Conservation (phyloP, 1,284 basidiomycete genomes). For the Cutaneotrichosporon spelunceum region DNA sequence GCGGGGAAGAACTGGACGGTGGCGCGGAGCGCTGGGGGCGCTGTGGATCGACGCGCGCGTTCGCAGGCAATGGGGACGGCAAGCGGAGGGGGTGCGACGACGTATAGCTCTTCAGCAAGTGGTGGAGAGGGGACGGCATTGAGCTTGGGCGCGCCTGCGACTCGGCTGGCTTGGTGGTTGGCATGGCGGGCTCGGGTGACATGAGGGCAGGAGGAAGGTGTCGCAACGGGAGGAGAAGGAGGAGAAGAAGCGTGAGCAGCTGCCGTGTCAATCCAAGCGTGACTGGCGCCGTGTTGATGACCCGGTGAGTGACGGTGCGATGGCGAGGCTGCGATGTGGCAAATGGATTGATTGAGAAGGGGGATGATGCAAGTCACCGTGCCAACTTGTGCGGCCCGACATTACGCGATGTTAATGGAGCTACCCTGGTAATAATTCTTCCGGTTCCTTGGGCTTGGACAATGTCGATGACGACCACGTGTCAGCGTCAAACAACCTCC, state of each 20-base stretch:
- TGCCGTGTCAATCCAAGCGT: background rate
- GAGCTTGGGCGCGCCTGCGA: conserved; percentile 6
- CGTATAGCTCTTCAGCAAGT: conserved; percentile 40
- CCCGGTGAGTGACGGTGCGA: background rate
- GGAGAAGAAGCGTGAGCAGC: too few relatives aligned
- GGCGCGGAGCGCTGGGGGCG: conserved; percentile 39
- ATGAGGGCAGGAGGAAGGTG: background rate
- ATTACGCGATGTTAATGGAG: conserved; percentile 2
- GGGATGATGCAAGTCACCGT: background rate
- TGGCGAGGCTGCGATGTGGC: background rate
- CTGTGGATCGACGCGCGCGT: conserved; percentile 44
- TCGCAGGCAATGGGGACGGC: conserved; percentile 46
- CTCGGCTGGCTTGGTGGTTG: conserved; percentile 10
- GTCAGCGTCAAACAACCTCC: too few relatives aligned
- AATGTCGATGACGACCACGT: too few relatives aligned
- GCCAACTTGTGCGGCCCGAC: conserved; percentile 1
- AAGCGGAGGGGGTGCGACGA: conserved; percentile 44
- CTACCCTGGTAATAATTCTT: too few relatives aligned
- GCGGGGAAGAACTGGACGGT: conserved; percentile 33
- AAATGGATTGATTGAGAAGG: background rate
- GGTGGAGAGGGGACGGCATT: conserved; percentile 29
- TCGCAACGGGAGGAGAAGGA: too few relatives aligned
- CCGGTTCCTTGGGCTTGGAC: too few relatives aligned
- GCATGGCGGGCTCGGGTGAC: conserved; percentile 3
- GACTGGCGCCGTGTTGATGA: background rate